phyloP scores from a whole-genome alignment of 805 yeast species.

The Lachancea dasiensis region DNA sequence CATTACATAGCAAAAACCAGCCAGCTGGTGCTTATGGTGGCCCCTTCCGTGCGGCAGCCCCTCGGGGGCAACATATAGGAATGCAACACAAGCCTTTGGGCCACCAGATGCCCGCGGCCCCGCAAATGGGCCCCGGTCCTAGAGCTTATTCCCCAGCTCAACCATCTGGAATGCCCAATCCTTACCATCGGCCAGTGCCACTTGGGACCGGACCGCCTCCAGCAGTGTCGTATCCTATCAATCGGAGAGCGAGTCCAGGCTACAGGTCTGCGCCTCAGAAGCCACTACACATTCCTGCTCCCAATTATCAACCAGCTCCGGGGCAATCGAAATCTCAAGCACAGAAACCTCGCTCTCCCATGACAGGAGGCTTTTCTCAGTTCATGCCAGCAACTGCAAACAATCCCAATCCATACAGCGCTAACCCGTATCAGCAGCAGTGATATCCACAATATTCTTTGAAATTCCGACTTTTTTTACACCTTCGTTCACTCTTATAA shows the following conservation, averaged over 20 bases:
- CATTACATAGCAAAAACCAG: constrained; percentile 2
- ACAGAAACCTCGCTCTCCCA: constrained; percentile 14
- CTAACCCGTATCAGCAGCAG: constrained; percentile 8
- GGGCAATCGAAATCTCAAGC: constrained; percentile 7
- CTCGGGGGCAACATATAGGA: constrained; percentile 2
- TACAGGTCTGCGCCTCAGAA: constrained; percentile 5
- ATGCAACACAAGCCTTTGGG: no score
- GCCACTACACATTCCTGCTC: constrained; percentile 2
- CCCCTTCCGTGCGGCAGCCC: constrained; percentile 4
- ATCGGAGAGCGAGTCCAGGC: constrained; percentile 2
- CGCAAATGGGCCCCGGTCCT: constrained; percentile 1
- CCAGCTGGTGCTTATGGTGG: background rate
- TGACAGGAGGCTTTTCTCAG: constrained; percentile 29
- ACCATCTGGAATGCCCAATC: constrained; percentile 4
- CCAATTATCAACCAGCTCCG: constrained; percentile 1
- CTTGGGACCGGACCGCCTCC: constrained; percentile 1
- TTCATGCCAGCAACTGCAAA: constrained; percentile 27
- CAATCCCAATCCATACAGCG: constrained; percentile 25
- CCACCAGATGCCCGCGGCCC: constrained; percentile 2
- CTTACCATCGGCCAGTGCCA: constrained; percentile 7
- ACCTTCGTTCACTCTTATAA: background rate
- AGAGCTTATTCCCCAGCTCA: constrained; percentile 7
- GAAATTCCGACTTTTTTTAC: background rate
- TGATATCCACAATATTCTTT: background rate
- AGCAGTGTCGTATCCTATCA: background rate